Evolutionary conservation across 352 stramenopile genomes (phyloP).

Genomic region (Poterioochromonas sp.): DNA sequence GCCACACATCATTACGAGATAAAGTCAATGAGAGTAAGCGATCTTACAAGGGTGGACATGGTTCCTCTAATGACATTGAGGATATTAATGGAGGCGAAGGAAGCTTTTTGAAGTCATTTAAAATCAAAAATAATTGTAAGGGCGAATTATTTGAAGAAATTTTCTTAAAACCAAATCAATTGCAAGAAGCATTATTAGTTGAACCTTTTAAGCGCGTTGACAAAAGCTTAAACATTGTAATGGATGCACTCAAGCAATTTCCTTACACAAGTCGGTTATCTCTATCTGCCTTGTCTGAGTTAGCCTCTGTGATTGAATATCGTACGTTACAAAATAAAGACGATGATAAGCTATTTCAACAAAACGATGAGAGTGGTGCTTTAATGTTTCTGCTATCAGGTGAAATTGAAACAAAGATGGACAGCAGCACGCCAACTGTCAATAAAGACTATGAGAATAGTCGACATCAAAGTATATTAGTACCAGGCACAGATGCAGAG

Average conservation of each 20-base stretch:
- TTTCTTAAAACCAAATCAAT: slow-evolving; percentile 20
- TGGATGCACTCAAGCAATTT: slow-evolving; percentile 14
- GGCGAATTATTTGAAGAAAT: slow-evolving; percentile 32
- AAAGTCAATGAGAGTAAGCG: not conserved
- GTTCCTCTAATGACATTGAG: slow-evolving; percentile 1
- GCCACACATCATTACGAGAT: slow-evolving; percentile 1
- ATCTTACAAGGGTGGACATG: not conserved
- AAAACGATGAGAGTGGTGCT: slow-evolving; percentile 4
- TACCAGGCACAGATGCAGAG: not conserved
- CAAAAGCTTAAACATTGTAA: not conserved
- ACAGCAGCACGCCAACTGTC: not conserved
- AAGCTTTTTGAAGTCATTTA: slow-evolving; percentile 20
- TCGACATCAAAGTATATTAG: no score
- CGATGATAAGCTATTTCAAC: slow-evolving; percentile 9
- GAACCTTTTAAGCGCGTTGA: slow-evolving; percentile 14
- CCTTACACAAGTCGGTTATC: not conserved
- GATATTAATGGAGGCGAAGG: not conserved
- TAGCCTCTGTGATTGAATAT: slow-evolving; percentile 20
- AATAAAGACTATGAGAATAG: not conserved
- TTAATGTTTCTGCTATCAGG: slow-evolving; percentile 11
- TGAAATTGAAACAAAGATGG: not conserved
- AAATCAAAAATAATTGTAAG: slow-evolving; percentile 16
- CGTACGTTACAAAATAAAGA: not conserved
- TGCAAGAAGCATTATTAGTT: slow-evolving; percentile 24
- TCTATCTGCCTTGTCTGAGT: not conserved